Evolutionary conservation across 805 yeast genomes (phyloP).

Genomic region (Candida ponderosae): DNA sequence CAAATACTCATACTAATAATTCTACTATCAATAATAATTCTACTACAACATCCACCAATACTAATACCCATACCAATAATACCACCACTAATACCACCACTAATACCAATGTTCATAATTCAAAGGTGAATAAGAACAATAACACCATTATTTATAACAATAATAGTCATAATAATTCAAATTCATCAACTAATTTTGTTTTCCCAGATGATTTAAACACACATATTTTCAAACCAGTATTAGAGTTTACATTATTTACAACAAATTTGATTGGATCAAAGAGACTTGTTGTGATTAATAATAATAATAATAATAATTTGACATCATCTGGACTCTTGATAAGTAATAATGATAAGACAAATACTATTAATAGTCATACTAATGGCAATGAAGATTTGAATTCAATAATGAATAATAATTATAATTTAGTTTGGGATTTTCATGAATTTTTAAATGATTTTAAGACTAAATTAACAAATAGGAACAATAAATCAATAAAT

Average conservation of each 20-base stretch:
- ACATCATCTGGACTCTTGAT: slow-evolving; percentile 21
- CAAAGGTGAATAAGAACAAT: not conserved
- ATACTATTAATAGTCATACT: slow-evolving; percentile 10
- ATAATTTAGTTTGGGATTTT: slow-evolving; percentile 33
- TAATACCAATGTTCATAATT: not conserved
- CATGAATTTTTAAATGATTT: slow-evolving; percentile 30
- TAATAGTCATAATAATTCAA: not conserved
- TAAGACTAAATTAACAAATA: slow-evolving; percentile 20
- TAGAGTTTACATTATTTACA: slow-evolving; percentile 10
- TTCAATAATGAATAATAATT: slow-evolving; percentile 23
- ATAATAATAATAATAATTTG: slow-evolving; percentile 5
- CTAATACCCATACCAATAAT: too few relatives aligned
- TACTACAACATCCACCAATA: not conserved
- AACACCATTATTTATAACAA: slow-evolving; percentile 5
- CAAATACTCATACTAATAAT: slow-evolving; percentile 21
- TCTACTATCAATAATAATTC: too few relatives aligned
- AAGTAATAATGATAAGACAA: slow-evolving; percentile 12
- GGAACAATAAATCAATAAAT: slow-evolving; percentile 1
- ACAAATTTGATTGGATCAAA: slow-evolving; percentile 16
- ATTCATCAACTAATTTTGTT: not conserved
- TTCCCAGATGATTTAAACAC: slow-evolving; percentile 21
- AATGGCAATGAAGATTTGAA: slow-evolving; percentile 18
- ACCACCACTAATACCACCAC: too few relatives aligned
- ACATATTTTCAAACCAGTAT: slow-evolving; percentile 16
- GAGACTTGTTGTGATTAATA: not conserved